phyloP scores from a whole-genome alignment of 2,329 filamentous ascomycete genomes.

The Xylariaceae sp. region DNA sequence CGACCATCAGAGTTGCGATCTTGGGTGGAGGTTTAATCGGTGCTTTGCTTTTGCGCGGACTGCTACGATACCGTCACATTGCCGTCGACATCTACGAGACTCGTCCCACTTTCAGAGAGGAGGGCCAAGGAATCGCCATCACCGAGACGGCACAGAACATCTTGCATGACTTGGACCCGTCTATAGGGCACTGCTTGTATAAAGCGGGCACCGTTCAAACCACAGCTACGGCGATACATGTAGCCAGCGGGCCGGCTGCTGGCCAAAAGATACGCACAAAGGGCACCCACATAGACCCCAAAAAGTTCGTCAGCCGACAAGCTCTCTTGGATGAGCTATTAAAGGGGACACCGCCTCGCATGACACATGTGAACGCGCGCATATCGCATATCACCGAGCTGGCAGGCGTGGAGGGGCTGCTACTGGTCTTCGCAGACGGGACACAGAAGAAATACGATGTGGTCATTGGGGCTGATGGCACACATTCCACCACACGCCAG shows the following conservation, averaged over 20 bases:
- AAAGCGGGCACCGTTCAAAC: constrained; percentile 23
- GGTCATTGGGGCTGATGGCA: constrained; percentile 24
- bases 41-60: constrained; percentile 20
- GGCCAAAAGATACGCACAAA: constrained; percentile 16
- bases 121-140: constrained; percentile 19
- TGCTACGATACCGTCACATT: constrained; percentile 25
- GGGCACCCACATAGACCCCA: background rate
- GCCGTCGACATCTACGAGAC: constrained; percentile 26
- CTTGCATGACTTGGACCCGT: constrained; percentile 21
- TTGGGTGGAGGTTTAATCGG: constrained; percentile 24
- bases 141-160: constrained; percentile 15
- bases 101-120: constrained; percentile 19
- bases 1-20: constrained; percentile 25
- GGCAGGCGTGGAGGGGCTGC: constrained; percentile 10
- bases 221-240: constrained; percentile 10
- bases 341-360: constrained; percentile 18
- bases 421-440: constrained; percentile 23
- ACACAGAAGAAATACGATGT: constrained; percentile 25
- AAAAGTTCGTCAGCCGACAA: constrained; percentile 19
- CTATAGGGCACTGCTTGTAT: constrained; percentile 19
- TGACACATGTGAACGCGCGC: constrained; percentile 21
- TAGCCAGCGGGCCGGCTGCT: constrained; percentile 17
- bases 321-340: constrained; percentile 23
- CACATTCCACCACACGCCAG: constrained; percentile 18
- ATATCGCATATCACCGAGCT: constrained; percentile 20